These are phyloP conservation scores for Phytophthora fragariaefolia DNA, from an alignment of 352 stramenopile genomes.

Conservation along the genomic window DNA sequence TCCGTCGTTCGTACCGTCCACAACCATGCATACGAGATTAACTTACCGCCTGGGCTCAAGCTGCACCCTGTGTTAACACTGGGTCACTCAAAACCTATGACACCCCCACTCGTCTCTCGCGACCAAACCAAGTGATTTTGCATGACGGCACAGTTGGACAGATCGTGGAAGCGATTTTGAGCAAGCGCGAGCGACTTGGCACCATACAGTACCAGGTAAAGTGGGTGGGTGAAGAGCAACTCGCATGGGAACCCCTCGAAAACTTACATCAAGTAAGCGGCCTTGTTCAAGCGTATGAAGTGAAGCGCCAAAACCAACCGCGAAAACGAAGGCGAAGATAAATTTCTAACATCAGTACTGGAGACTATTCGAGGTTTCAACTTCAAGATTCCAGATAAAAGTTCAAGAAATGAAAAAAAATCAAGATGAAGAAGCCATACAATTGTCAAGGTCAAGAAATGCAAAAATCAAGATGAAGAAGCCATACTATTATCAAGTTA, in stretches of 20 bases:
- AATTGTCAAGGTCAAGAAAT: slow-evolving; percentile 10
- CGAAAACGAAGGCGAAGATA: background rate
- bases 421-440: background rate
- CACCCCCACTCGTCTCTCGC: background rate
- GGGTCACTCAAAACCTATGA: slow-evolving; percentile 10
- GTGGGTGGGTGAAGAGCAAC: slow-evolving; percentile 16
- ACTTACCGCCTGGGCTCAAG: slow-evolving; percentile 8
- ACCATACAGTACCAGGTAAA: background rate
- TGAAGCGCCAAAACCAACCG: background rate
- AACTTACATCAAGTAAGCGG: slow-evolving; percentile 15
- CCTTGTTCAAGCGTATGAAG: background rate
- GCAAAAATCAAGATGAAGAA: slow-evolving; percentile 11
- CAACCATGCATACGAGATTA: slow-evolving; percentile 13
- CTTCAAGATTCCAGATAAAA: background rate
- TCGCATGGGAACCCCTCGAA: background rate
- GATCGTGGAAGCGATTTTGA: slow-evolving; percentile 3
- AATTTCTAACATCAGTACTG: too few species aligned
- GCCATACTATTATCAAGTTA: slow-evolving; percentile 12
- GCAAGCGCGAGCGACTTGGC: background rate
- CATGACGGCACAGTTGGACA: slow-evolving; percentile 5
- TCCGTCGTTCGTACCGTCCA: slow-evolving; percentile 1
- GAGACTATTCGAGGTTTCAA: background rate
- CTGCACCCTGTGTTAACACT: slow-evolving; percentile 1
- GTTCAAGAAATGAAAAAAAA: background rate
- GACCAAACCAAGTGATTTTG: background rate